Percentiles rank a stretch among this genome's conserved stretches.
These are phyloP conservation scores for Pseudoneurospora amorphoporcata DNA, from an alignment of 495 filamentous ascomycete genomes.

Conservation along the genomic window DNA sequence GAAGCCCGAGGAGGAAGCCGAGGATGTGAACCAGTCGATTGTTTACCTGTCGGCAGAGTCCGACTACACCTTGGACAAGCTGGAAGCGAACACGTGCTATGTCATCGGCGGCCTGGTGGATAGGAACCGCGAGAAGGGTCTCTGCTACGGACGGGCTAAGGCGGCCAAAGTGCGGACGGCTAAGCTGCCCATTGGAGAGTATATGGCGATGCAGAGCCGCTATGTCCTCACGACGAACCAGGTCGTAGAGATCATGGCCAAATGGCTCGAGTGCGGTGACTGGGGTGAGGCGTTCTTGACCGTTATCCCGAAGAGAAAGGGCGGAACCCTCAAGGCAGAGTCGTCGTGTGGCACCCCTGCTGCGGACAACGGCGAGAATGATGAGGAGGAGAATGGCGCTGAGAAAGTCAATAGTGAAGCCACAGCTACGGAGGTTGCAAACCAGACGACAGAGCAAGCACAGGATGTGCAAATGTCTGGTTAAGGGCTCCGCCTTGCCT, in stretches of 20 bases:
- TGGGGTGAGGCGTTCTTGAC: slow-evolving; percentile 84
- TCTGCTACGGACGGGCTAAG: slow-evolving; percentile 76
- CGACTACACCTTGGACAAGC: slow-evolving; percentile 61
- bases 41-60: slow-evolving; percentile 88
- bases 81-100: slow-evolving; percentile 80
- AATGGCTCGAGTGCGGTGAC: slow-evolving; percentile 77
- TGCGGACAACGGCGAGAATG: slow-evolving; percentile 11
- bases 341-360: neutral
- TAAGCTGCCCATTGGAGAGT: slow-evolving; percentile 85
- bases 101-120: slow-evolving; percentile 93
- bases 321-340: slow-evolving; percentile 43
- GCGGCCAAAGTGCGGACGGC: slow-evolving; percentile 72
- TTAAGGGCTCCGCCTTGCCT: neutral
- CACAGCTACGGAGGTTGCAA: neutral
- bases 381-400: slow-evolving; percentile 18
- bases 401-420: slow-evolving; percentile 11
- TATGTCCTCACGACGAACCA: slow-evolving; percentile 86
- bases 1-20: slow-evolving; percentile 19
- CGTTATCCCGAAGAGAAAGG: slow-evolving; percentile 79
- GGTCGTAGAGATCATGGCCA: slow-evolving; percentile 89
- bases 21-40: slow-evolving; percentile 36
- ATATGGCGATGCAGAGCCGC: slow-evolving; percentile 76
- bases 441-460: slow-evolving; percentile 1
- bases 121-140: slow-evolving; percentile 85
- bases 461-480: neutral